Conservation (phyloP, 331 rosid genomes). For the Prunus yedoensis region DNA sequence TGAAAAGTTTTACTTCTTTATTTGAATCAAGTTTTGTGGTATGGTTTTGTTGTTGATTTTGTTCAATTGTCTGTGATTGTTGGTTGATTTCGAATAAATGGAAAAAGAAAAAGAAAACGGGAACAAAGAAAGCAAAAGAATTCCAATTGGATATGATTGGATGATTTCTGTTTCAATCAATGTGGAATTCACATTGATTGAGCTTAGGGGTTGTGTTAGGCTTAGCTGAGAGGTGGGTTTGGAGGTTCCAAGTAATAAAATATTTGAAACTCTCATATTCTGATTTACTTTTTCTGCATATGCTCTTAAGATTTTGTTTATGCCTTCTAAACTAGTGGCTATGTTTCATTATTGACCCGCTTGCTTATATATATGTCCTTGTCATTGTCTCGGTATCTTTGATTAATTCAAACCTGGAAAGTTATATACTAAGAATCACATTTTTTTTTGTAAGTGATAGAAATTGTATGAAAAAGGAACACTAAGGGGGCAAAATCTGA, state of each 20-base stretch:
- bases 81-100: not conserved
- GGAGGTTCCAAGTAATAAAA: not conserved
- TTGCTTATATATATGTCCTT: not conserved
- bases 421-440: not conserved
- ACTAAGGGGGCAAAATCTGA: not conserved
- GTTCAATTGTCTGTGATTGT: not conserved
- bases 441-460: not conserved
- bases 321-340: not conserved
- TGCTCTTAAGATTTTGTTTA: not conserved
- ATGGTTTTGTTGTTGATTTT: constrained; percentile 2
- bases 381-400: not conserved
- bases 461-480: not conserved
- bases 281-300: not conserved
- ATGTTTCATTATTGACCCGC: not conserved
- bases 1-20: not conserved
- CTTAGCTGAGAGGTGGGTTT: constrained; percentile 11
- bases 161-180: constrained; percentile 1
- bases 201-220: not conserved
- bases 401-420: not conserved
- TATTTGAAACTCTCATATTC: not conserved
- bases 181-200: not conserved
- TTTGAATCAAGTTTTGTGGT: not conserved
- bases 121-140: not conserved
- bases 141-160: not conserved
- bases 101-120: not conserved